Evolutionary conservation across 805 yeast species (phyloP).

Genomic region (Candida dendrica): DNA sequence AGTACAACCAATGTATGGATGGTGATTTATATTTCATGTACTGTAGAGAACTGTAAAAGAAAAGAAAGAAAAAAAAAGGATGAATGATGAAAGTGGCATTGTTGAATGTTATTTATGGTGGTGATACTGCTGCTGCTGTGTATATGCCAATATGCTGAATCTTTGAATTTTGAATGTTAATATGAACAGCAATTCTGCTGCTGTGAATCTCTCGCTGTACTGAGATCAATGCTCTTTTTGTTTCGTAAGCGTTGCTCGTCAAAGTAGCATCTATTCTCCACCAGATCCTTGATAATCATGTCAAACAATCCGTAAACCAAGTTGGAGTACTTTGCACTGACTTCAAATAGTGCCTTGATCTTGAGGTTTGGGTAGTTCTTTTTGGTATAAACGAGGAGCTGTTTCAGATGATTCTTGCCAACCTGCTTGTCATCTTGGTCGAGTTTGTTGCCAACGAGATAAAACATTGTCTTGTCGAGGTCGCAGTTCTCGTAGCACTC

Average conservation of each 20-base stretch:
- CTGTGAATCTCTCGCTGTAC: constrained; percentile 17
- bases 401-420: constrained; percentile 30
- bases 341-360: constrained; percentile 38
- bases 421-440: constrained; percentile 32
- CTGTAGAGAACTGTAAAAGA: no score
- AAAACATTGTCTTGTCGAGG: constrained; percentile 26
- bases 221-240: constrained; percentile 21
- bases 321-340: constrained; percentile 36
- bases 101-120: no score
- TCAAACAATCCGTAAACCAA: constrained; percentile 32
- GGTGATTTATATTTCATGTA: no score
- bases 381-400: constrained; percentile 24
- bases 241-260: constrained; percentile 19
- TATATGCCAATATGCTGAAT: no score
- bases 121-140: no score
- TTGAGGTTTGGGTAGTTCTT: constrained; percentile 21
- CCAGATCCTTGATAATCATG: constrained; percentile 31
- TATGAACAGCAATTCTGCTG: constrained; percentile 18
- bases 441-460: constrained; percentile 39
- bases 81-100: no score
- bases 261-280: constrained; percentile 32
- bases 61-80: no score
- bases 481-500: constrained; percentile 32
- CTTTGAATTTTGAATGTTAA: no score
- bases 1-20: no score